Evolutionary conservation across 2,329 filamentous ascomycete species (phyloP).

Genomic region (Diaporthe caulivora): DNA sequence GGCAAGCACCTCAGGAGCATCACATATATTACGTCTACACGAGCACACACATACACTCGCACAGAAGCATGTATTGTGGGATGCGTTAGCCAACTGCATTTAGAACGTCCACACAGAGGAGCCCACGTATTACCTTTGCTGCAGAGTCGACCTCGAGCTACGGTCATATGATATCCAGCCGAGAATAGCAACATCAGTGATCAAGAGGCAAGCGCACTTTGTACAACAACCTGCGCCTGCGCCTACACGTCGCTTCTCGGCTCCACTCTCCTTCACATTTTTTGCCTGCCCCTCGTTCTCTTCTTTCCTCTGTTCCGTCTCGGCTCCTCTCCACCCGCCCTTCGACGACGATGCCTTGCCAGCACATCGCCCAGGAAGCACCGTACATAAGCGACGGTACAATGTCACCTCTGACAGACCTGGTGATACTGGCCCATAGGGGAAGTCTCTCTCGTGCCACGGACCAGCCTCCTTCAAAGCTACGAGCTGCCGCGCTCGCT

Average conservation of each 20-base stretch:
- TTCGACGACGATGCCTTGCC: conserved; percentile 15
- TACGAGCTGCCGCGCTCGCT: neutral
- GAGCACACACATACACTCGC: neutral
- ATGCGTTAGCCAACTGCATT: neutral
- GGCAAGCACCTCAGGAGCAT: neutral
- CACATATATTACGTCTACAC: no score
- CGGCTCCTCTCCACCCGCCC: neutral
- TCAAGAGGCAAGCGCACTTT: neutral
- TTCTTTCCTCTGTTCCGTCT: neutral
- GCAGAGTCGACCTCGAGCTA: neutral
- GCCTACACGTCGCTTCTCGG: neutral
- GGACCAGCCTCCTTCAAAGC: neutral
- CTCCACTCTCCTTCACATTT: neutral
- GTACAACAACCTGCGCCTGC: conserved; percentile 7
- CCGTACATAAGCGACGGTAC: neutral
- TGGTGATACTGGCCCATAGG: neutral
- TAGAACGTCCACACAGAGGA: neutral
- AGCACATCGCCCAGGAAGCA: conserved; percentile 17
- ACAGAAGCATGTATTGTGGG: neutral
- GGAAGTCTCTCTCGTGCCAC: neutral
- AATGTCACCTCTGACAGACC: neutral
- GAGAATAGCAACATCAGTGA: neutral
- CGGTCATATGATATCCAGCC: conserved; percentile 8
- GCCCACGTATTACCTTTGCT: conserved; percentile 1
- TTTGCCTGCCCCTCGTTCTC: neutral